These are phyloP conservation scores for Cryphonectria carpinicola DNA, from an alignment of 2,329 filamentous ascomycete species.

Conservation along the genomic window DNA sequence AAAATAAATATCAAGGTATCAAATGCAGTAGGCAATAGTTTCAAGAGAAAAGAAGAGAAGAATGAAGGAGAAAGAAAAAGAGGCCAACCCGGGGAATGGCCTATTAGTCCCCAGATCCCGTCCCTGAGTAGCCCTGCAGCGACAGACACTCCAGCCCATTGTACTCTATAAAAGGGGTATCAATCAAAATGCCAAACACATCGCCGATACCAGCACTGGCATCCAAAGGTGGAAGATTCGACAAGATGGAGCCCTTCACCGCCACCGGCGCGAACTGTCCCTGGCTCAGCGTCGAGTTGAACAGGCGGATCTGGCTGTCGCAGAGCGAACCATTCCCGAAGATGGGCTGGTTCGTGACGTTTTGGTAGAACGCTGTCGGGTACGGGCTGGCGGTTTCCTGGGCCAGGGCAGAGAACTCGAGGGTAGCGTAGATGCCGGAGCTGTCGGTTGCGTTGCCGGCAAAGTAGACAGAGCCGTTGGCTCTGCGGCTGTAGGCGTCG, in stretches of 20 bases:
- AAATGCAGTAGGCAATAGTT: background rate
- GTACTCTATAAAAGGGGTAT: conserved; percentile 41
- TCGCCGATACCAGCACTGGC: conserved; percentile 28
- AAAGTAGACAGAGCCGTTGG: conserved; percentile 36
- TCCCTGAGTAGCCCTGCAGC: conserved; percentile 36
- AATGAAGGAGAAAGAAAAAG: background rate
- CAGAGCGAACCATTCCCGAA: conserved; percentile 52
- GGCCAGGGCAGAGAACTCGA: conserved; percentile 34
- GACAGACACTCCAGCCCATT: conserved; percentile 37
- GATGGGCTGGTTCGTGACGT: conserved; percentile 61
- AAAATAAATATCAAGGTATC: background rate
- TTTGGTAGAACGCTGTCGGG: conserved; percentile 49
- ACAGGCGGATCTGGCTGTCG: conserved; percentile 42
- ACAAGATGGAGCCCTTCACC: conserved; percentile 34
- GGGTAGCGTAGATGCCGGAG: conserved; percentile 36
- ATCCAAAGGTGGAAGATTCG: conserved; percentile 34
- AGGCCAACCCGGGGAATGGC: background rate
- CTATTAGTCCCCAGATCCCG: conserved; percentile 24
- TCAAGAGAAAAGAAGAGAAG: background rate
- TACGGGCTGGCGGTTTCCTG: conserved; percentile 35
- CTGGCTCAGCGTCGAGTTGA: conserved; percentile 37
- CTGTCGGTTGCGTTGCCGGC: conserved; percentile 30
- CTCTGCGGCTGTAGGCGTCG: conserved; percentile 49
- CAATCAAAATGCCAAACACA: conserved; percentile 38
- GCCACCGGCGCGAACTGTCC: conserved; percentile 33